These are phyloP conservation scores for Blastocystis sp. DNA, from an alignment of 352 stramenopile genomes.

Conservation along the genomic window DNA sequence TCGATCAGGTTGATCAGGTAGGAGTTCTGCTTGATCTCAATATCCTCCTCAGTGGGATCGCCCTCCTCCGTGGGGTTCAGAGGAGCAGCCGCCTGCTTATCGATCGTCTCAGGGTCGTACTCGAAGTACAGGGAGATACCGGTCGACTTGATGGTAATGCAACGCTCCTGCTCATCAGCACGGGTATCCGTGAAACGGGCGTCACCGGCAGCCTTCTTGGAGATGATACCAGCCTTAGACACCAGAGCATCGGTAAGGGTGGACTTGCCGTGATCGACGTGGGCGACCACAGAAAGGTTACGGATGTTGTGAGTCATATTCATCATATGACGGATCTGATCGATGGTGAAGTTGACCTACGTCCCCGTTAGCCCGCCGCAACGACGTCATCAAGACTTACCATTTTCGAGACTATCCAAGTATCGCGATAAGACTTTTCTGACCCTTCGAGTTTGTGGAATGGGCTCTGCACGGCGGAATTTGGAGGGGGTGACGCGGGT, in stretches of 20 bases:
- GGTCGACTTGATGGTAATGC: slow-evolving; percentile 99
- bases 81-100: slow-evolving; percentile 70
- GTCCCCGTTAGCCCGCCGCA: not conserved
- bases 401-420: slow-evolving; percentile 16
- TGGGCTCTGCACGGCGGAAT: slow-evolving; percentile 9
- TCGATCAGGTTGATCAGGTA: slow-evolving; percentile 99
- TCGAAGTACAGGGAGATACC: slow-evolving; percentile 99
- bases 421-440: slow-evolving; percentile 4
- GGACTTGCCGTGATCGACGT: slow-evolving; percentile 99
- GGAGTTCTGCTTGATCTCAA: slow-evolving; percentile 92
- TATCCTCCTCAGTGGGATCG: slow-evolving; percentile 68
- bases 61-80: slow-evolving; percentile 15
- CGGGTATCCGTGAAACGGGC: slow-evolving; percentile 98
- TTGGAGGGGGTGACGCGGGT: not conserved
- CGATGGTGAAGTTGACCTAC: slow-evolving; percentile 98
- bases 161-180: slow-evolving; percentile 95
- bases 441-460: not conserved
- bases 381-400: not conserved
- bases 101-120: slow-evolving; percentile 84
- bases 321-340: slow-evolving; percentile 91
- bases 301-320: slow-evolving; percentile 99
- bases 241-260: slow-evolving; percentile 96
- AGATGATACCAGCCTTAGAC: slow-evolving; percentile 98
- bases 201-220: slow-evolving; percentile 93
- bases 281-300: slow-evolving; percentile 99